phyloP scores from a whole-genome alignment of 192 early-diverging fungal genomes.

The Funneliformis geosporum region DNA sequence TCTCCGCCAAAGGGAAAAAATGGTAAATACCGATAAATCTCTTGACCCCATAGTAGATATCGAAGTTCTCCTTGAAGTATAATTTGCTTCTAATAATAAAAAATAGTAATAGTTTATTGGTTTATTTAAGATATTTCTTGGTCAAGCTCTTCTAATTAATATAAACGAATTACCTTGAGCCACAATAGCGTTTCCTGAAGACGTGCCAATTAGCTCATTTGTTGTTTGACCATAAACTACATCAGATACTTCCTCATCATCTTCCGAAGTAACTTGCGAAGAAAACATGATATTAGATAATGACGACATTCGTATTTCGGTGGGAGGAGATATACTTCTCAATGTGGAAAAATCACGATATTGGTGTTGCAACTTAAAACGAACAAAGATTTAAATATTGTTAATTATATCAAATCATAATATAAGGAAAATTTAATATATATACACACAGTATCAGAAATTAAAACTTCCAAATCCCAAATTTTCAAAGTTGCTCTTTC shows the following conservation, averaged over 20 bases:
- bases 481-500: constrained; percentile 9
- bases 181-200: not conserved
- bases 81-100: not conserved
- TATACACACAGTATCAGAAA: constrained; percentile 10
- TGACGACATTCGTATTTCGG: not conserved
- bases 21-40: not conserved
- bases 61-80: not conserved
- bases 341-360: not conserved
- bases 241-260: not conserved
- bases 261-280: not conserved
- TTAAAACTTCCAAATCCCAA: constrained; percentile 8
- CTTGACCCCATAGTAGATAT: not conserved
- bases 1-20: not conserved
- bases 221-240: not conserved
- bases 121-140: not conserved
- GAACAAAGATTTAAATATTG: not conserved
- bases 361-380: not conserved
- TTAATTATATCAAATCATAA: not conserved
- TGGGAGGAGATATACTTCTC: not conserved
- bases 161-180: not conserved
- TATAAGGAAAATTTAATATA: not conserved
- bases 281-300: not conserved
- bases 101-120: not conserved
- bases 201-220: not conserved
- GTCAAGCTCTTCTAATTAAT: not conserved